Percentiles rank a stretch among this genome's conserved stretches.
phyloP scores from a whole-genome alignment of 1,139 yeast species.

The Hyphopichia wangnamkhiaoensis region DNA sequence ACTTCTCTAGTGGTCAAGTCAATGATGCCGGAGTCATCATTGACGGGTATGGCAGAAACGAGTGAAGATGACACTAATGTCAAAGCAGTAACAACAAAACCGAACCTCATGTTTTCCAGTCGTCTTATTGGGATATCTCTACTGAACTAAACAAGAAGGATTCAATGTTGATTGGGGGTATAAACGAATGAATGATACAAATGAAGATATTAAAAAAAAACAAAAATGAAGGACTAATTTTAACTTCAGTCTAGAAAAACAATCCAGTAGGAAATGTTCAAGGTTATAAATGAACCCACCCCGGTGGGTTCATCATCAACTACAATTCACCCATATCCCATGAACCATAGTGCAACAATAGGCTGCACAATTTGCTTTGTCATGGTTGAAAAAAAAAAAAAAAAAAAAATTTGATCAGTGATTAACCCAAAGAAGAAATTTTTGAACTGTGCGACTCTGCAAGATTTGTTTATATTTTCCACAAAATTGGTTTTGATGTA shows the following conservation, averaged over 20 bases:
- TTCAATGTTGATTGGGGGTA: background rate
- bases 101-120: conserved; percentile 14
- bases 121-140: background rate
- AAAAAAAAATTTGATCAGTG: no score
- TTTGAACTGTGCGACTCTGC: background rate
- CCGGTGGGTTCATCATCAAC: no score
- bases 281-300: no score
- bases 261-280: no score
- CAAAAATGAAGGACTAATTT: background rate
- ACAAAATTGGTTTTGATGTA: no score
- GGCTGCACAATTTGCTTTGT: no score
- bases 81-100: conserved; percentile 8
- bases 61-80: conserved; percentile 1
- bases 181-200: background rate
- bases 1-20: conserved; percentile 9
- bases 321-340: no score
- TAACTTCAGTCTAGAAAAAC: no score
- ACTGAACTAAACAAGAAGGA: no score
- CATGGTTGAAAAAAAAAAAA: no score
- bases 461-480: background rate
- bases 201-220: no score
- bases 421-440: conserved; percentile 2
- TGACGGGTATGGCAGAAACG: conserved; percentile 1
- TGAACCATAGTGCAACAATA: no score
- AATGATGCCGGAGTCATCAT: background rate